phyloP scores from a whole-genome alignment of 768 basidiomycete genomes.

The Trametopsis cervina region DNA sequence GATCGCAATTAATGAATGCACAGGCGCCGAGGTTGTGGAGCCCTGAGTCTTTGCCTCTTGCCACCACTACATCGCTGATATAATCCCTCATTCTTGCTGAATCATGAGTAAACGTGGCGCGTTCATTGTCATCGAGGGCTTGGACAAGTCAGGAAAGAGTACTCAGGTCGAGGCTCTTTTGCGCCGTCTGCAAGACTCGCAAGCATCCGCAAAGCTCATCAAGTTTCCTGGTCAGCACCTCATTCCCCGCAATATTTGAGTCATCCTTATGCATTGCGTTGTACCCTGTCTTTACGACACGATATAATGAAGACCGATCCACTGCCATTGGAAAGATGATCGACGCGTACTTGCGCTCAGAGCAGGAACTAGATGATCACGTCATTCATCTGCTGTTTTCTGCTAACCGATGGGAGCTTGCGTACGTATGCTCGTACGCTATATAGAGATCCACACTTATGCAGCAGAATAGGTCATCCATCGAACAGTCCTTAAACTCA shows the following conservation, averaged over 20 bases:
- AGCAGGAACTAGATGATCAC: slow-evolving; percentile 84
- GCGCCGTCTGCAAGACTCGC: slow-evolving; percentile 39
- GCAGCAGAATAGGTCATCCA: slow-evolving; percentile 39
- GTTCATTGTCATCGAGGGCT: slow-evolving; percentile 91
- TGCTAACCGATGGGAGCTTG: slow-evolving; percentile 95
- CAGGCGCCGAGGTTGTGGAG: too few relatives aligned
- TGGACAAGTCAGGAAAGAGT: slow-evolving; percentile 93
- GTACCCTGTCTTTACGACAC: neutral
- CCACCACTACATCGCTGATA: too few relatives aligned
- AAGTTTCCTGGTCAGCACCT: slow-evolving; percentile 81
- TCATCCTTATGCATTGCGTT: neutral
- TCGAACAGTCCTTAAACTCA: slow-evolving; percentile 46
- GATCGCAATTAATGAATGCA: too few relatives aligned
- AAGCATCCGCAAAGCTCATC: slow-evolving; percentile 46
- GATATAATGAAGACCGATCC: slow-evolving; percentile 60
- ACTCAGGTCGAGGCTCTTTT: slow-evolving; percentile 72
- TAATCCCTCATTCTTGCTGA: too few relatives aligned
- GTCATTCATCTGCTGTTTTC: slow-evolving; percentile 93
- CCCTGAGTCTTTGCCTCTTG: too few relatives aligned
- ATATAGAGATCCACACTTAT: neutral
- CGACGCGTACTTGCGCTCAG: slow-evolving; percentile 79
- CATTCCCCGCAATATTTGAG: slow-evolving; percentile 1
- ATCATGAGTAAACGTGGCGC: slow-evolving; percentile 38
- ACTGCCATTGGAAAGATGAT: slow-evolving; percentile 92
- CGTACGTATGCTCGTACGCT: slow-evolving; percentile 39